Percentiles rank a stretch among this genome's conserved stretches.
These are phyloP conservation scores for Barnettozyma wickerhamii DNA, from an alignment of 805 yeast species.

Conservation along the genomic window DNA sequence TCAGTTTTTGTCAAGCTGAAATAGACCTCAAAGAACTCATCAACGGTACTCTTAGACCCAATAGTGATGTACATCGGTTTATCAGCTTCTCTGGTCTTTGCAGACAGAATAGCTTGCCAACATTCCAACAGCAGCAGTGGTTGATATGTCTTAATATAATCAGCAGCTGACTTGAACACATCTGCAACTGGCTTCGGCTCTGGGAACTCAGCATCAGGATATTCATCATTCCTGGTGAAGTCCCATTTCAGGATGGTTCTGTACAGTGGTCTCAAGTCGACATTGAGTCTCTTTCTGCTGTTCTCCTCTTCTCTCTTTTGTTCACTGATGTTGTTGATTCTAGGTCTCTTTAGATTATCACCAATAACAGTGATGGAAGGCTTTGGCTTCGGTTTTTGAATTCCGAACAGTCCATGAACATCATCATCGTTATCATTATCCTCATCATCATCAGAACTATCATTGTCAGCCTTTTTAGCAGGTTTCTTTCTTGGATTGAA, in stretches of 20 bases:
- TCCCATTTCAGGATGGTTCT: slow-evolving; percentile 71
- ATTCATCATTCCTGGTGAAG: slow-evolving; percentile 49
- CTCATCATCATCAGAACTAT: slow-evolving; percentile 29
- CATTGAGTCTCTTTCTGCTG: slow-evolving; percentile 76
- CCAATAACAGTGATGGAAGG: slow-evolving; percentile 32
- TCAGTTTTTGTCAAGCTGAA: slow-evolving; percentile 57
- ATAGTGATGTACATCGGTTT: slow-evolving; percentile 61
- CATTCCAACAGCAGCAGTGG: slow-evolving; percentile 86
- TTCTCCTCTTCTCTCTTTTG: slow-evolving; percentile 62
- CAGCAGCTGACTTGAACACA: slow-evolving; percentile 51
- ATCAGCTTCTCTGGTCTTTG: slow-evolving; percentile 53
- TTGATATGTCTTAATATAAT: slow-evolving; percentile 65
- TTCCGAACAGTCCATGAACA: slow-evolving; percentile 32
- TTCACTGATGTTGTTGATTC: slow-evolving; percentile 23
- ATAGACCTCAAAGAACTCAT: slow-evolving; percentile 83
- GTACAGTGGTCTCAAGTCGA: slow-evolving; percentile 74
- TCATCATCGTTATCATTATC: slow-evolving; percentile 36
- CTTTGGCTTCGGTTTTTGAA: slow-evolving; percentile 20
- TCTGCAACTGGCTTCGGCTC: slow-evolving; percentile 40
- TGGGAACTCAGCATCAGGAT: slow-evolving; percentile 49
- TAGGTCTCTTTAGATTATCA: slow-evolving; percentile 27
- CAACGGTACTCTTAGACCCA: slow-evolving; percentile 80
- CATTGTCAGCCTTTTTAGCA: slow-evolving; percentile 18
- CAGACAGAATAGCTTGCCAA: slow-evolving; percentile 84
- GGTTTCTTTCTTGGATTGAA: slow-evolving; percentile 38